Percentiles rank a stretch among this genome's conserved stretches.
Conservation (phyloP, 768 basidiomycete genomes). For the Boletus reticulatus region DNA sequence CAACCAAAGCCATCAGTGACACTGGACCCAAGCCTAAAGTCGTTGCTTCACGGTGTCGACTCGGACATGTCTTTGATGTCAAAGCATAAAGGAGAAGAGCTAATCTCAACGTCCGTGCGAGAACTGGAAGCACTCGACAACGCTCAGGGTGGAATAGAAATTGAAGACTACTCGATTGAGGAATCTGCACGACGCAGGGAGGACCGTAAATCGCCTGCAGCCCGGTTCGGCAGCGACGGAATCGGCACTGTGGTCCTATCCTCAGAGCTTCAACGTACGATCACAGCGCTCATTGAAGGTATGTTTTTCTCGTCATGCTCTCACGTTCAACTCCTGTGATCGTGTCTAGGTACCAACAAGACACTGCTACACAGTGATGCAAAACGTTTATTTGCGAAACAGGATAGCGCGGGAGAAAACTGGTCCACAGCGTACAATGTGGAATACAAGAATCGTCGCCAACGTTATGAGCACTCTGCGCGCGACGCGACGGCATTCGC, state of each 20-base stretch:
- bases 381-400: constrained; percentile 60
- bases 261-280: constrained; percentile 62
- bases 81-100: constrained; percentile 30
- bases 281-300: constrained; percentile 70
- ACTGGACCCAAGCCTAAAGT: constrained; percentile 64
- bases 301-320: constrained; percentile 12
- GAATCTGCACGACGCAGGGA: constrained; percentile 27
- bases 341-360: constrained; percentile 57
- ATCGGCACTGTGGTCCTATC: constrained; percentile 75
- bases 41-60: constrained; percentile 64
- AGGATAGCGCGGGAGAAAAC: constrained; percentile 26
- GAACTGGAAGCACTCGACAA: constrained; percentile 56
- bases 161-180: constrained; percentile 31
- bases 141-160: constrained; percentile 31
- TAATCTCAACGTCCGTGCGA: constrained; percentile 30
- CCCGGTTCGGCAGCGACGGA: constrained; percentile 70
- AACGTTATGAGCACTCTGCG: constrained; percentile 55
- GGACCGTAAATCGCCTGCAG: constrained; percentile 75
- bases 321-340: constrained; percentile 8
- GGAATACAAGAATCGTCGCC: constrained; percentile 58
- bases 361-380: constrained; percentile 65
- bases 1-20: constrained; percentile 60
- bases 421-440: constrained; percentile 61
- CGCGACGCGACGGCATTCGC: constrained; percentile 85
- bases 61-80: constrained; percentile 46